A percentile compares a stretch with the other conserved stretches of the same genome.
phyloP scores from a whole-genome alignment of 192 early-diverging fungal species.

The Coemansia umbellata region DNA sequence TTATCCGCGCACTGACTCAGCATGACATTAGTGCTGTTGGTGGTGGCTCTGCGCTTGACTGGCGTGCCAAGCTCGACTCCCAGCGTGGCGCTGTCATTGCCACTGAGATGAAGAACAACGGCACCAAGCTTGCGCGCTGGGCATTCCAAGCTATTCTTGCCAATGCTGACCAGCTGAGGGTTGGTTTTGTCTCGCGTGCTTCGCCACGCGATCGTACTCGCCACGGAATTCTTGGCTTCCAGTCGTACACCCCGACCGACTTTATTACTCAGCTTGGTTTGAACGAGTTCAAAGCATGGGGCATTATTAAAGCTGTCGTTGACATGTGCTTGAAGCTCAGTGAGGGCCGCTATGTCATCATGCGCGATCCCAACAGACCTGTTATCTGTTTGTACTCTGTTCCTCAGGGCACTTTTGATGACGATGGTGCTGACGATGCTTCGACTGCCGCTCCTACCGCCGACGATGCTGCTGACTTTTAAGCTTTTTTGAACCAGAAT shows the following conservation, averaged over 20 bases:
- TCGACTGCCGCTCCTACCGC: background rate
- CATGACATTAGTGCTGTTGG: constrained; percentile 85
- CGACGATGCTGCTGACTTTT: constrained; percentile 4
- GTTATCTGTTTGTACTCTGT: constrained; percentile 79
- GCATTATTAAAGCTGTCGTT: constrained; percentile 91
- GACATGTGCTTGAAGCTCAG: constrained; percentile 77
- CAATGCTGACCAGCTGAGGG: constrained; percentile 84
- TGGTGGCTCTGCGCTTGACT: constrained; percentile 83
- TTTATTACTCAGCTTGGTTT: constrained; percentile 88
- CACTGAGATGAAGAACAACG: constrained; percentile 97
- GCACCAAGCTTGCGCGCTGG: constrained; percentile 92
- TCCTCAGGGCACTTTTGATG: constrained; percentile 65
- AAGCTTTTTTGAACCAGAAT: background rate
- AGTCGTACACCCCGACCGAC: constrained; percentile 83
- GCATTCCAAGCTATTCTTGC: constrained; percentile 87
- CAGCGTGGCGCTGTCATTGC: constrained; percentile 95
- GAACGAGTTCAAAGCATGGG: constrained; percentile 86
- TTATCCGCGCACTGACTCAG: constrained; percentile 85
- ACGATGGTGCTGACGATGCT: constrained; percentile 21
- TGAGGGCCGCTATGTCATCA: constrained; percentile 94
- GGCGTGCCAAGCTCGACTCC: constrained; percentile 90
- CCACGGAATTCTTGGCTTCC: constrained; percentile 80
- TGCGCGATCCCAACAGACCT: constrained; percentile 96
- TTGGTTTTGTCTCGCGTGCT: constrained; percentile 81
- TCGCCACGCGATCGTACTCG: constrained; percentile 72